Evolutionary conservation across 2,329 filamentous ascomycete species (phyloP).

Genomic region (Aspergillus pseudotamarii): DNA sequence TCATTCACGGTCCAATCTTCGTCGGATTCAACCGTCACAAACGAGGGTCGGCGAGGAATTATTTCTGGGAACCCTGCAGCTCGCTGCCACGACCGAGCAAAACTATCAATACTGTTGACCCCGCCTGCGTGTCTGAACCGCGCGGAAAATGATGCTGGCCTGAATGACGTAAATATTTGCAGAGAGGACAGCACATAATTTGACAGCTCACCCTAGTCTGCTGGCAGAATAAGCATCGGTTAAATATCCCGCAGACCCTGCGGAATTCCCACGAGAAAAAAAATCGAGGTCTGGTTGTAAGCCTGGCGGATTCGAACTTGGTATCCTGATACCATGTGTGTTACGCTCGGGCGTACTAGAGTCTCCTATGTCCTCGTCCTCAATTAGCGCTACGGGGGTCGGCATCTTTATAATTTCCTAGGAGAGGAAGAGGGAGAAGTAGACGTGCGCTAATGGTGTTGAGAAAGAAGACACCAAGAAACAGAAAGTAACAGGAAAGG

Average conservation of each 20-base stretch:
- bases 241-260: conserved; percentile 36
- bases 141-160: conserved; percentile 48
- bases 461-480: not conserved
- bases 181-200: not conserved
- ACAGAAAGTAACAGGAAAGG: not conserved
- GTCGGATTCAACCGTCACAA: conserved; percentile 62
- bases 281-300: conserved; percentile 14
- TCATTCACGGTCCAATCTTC: conserved; percentile 44
- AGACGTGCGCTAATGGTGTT: not conserved
- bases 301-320: not conserved
- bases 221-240: conserved; percentile 8
- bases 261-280: conserved; percentile 17
- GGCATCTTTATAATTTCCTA: conserved; percentile 6
- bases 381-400: not conserved
- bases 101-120: conserved; percentile 91
- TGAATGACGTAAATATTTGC: conserved; percentile 10
- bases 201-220: conserved; percentile 18
- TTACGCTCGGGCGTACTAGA: conserved; percentile 5
- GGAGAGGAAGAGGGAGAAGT: not conserved
- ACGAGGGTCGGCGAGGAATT: conserved; percentile 75
- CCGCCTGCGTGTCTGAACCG: conserved; percentile 72
- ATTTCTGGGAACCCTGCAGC: conserved; percentile 88
- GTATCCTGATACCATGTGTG: conserved; percentile 8
- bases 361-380: conserved; percentile 7
- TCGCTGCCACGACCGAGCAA: conserved; percentile 88